phyloP scores from a whole-genome alignment of 192 early-diverging fungal species.

The Podila horticola region DNA sequence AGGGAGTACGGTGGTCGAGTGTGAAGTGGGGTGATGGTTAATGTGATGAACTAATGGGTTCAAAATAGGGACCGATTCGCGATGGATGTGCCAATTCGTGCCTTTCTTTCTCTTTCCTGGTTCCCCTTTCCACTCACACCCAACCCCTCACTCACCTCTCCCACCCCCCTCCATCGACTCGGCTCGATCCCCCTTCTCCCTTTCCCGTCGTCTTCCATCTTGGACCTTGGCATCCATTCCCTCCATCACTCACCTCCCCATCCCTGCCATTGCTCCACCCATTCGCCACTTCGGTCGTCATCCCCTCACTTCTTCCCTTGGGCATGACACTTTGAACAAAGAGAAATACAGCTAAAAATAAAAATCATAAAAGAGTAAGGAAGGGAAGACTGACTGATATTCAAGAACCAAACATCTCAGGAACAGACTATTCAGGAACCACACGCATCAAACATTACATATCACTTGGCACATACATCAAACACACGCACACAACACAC shows the following conservation, averaged over 20 bases:
- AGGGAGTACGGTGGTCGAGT: too few relatives aligned
- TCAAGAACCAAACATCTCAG: conserved; percentile 1
- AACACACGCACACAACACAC: not conserved
- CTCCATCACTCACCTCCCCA: not conserved
- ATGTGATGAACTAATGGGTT: not conserved
- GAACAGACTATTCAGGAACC: not conserved
- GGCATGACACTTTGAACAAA: conserved; percentile 3
- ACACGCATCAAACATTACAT: not conserved
- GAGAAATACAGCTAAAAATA: too few relatives aligned
- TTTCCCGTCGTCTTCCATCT: not conserved
- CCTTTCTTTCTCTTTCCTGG: conserved; percentile 26
- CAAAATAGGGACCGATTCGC: conserved; percentile 1
- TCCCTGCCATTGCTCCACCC: not conserved
- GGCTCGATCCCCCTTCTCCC: not conserved
- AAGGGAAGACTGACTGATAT: not conserved
- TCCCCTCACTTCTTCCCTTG: not conserved
- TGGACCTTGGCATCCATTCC: not conserved
- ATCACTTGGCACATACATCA: not conserved
- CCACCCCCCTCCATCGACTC: conserved; percentile 9
- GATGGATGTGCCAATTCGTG: conserved; percentile 1
- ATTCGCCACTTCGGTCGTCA: too few relatives aligned
- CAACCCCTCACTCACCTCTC: not conserved
- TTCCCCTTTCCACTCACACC: conserved; percentile 18
- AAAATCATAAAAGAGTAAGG: conserved; percentile 3
- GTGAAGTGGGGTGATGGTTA: not conserved